Percentiles rank a stretch among this genome's conserved stretches.
Conservation (phyloP, 345 rosid species). For the Pistacia vera region DNA sequence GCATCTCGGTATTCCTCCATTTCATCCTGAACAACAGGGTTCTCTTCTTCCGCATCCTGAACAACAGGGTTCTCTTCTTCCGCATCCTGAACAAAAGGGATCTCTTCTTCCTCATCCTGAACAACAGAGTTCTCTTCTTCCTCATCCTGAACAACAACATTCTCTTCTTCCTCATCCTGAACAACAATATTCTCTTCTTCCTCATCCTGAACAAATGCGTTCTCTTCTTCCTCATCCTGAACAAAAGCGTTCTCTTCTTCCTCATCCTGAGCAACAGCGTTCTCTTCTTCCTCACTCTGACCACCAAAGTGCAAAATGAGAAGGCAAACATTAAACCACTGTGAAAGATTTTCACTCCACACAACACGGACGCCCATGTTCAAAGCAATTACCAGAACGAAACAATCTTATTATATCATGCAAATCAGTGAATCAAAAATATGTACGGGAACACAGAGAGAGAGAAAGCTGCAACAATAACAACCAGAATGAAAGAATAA, state of each 20-base stretch:
- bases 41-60: slow-evolving; percentile 30
- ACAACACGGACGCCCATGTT: slow-evolving; percentile 3
- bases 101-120: slow-evolving; percentile 43
- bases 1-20: slow-evolving; percentile 29
- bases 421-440: neutral
- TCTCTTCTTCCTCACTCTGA: slow-evolving; percentile 14
- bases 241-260: slow-evolving; percentile 31
- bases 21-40: slow-evolving; percentile 34
- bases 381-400: neutral
- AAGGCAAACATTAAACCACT: slow-evolving; percentile 1
- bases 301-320: neutral
- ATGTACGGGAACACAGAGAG: neutral
- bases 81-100: too few relatives aligned
- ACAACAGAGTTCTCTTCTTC: slow-evolving; percentile 32
- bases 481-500: slow-evolving; percentile 4
- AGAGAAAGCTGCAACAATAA: neutral
- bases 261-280: slow-evolving; percentile 17
- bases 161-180: slow-evolving; percentile 9
- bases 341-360: neutral
- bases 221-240: slow-evolving; percentile 36
- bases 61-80: slow-evolving; percentile 19
- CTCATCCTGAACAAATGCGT: slow-evolving; percentile 36
- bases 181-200: slow-evolving; percentile 12
- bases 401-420: neutral
- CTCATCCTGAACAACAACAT: slow-evolving; percentile 15